A percentile compares a stretch with the other conserved stretches of the same genome.
phyloP scores from a whole-genome alignment of 352 stramenopile genomes.

The Globisporangium lucens region DNA sequence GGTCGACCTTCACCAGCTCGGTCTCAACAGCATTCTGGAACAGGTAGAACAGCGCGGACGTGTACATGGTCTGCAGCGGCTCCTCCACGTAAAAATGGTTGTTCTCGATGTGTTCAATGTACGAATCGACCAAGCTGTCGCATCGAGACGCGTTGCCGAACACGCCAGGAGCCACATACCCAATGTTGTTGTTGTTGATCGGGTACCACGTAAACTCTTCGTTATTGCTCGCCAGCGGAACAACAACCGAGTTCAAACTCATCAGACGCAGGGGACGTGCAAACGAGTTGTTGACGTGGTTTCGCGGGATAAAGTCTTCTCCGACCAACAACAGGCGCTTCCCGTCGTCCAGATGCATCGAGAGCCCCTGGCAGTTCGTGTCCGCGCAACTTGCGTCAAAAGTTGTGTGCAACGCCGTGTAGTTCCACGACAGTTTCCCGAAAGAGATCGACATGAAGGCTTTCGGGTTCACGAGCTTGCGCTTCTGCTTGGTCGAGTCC shows the following conservation, averaged over 20 bases:
- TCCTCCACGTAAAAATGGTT: conserved; percentile 27
- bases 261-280: conserved; percentile 10
- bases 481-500: conserved; percentile 11
- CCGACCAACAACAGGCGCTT: conserved; percentile 29
- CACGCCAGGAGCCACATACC: neutral
- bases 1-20: conserved; percentile 20
- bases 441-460: conserved; percentile 34
- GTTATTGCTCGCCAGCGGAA: conserved; percentile 2
- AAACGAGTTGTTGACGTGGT: conserved; percentile 19
- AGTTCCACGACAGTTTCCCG: conserved; percentile 39
- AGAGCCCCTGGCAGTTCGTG: conserved; percentile 31
- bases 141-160: conserved; percentile 21
- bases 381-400: conserved; percentile 24
- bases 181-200: conserved; percentile 6
- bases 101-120: conserved; percentile 17
- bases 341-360: conserved; percentile 24
- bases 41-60: conserved; percentile 43
- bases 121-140: conserved; percentile 30
- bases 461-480: conserved; percentile 16
- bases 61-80: conserved; percentile 30
- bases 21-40: conserved; percentile 40
- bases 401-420: conserved; percentile 24
- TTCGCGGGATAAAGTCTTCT: conserved; percentile 23
- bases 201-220: conserved; percentile 12
- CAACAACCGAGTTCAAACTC: conserved; percentile 14